These are phyloP conservation scores for Kitagawia praeruptora DNA, from an alignment of 129 eudicot genomes.

Conservation along the genomic window DNA sequence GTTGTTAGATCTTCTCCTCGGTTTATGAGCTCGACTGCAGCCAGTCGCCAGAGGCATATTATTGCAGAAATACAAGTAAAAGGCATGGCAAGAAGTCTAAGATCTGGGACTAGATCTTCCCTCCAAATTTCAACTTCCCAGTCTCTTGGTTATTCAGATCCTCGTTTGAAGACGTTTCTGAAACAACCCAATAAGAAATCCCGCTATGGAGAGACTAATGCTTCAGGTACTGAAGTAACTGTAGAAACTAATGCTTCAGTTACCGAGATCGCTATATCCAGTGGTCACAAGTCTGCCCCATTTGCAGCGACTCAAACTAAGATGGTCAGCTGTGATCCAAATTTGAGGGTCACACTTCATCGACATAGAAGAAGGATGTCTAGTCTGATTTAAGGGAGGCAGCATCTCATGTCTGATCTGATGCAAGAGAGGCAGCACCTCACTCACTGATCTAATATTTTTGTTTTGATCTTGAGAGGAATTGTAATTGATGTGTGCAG, in stretches of 20 bases:
- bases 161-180: constrained; percentile 26
- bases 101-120: constrained; percentile 30
- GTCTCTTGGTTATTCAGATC: constrained; percentile 32
- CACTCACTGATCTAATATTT: constrained; percentile 6
- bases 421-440: constrained; percentile 2
- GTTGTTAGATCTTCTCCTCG: constrained; percentile 25
- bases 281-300: constrained; percentile 13
- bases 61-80: constrained; percentile 26
- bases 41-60: constrained; percentile 36
- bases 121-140: constrained; percentile 39
- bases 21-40: constrained; percentile 39
- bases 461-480: neutral
- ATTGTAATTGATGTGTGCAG: constrained; percentile 4
- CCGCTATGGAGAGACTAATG: constrained; percentile 10
- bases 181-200: constrained; percentile 20
- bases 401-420: neutral
- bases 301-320: constrained; percentile 14
- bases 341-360: constrained; percentile 14
- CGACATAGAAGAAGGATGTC: constrained; percentile 47
- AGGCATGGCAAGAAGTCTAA: constrained; percentile 18
- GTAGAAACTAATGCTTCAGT: constrained; percentile 4
- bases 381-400: constrained; percentile 15
- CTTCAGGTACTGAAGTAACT: constrained; percentile 7
- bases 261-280: constrained; percentile 7
- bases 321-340: constrained; percentile 17